A percentile compares a stretch with the other conserved stretches of the same genome.
Conservation (phyloP, 2,329 filamentous ascomycete genomes). For the Phaeosphaeria sp. region DNA sequence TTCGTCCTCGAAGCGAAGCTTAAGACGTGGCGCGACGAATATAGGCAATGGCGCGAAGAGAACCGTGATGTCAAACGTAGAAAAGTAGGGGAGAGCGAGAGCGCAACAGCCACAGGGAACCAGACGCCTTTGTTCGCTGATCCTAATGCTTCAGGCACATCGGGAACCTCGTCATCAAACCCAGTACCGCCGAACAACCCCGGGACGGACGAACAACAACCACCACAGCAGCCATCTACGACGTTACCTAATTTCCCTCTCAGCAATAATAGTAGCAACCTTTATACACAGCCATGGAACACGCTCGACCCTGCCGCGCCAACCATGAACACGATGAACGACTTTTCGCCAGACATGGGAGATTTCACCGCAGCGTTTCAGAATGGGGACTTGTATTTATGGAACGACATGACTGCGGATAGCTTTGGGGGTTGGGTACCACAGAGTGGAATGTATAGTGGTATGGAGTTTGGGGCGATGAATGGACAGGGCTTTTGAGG, state of each 20-base stretch:
- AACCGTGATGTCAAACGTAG: conserved; percentile 32
- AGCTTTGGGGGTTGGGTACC: conserved; percentile 41
- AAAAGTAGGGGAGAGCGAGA: conserved; percentile 10
- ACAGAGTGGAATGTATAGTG: conserved; percentile 32
- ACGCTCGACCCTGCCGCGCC: conserved; percentile 4
- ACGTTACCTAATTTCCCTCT: background rate
- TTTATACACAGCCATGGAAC: background rate
- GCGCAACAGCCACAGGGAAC: background rate
- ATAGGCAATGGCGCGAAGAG: conserved; percentile 35
- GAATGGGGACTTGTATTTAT: conserved; percentile 45
- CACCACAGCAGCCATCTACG: background rate
- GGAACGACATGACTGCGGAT: conserved; percentile 44
- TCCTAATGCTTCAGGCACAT: background rate
- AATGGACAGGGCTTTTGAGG: conserved; percentile 24
- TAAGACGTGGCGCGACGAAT: conserved; percentile 40
- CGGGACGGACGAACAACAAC: background rate
- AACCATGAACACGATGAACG: conserved; percentile 12
- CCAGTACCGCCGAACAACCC: background rate
- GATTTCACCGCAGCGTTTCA: conserved; percentile 44
- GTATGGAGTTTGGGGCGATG: conserved; percentile 34
- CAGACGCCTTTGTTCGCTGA: conserved; percentile 13
- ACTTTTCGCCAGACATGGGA: conserved; percentile 34
- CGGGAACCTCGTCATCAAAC: background rate
- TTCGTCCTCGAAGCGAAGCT: conserved; percentile 40
- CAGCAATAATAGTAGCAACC: background rate